A percentile compares a stretch with the other conserved stretches of the same genome.
Evolutionary conservation across 2,329 filamentous ascomycete genomes (phyloP).

Genomic region (Bipolaris sorokiniana): DNA sequence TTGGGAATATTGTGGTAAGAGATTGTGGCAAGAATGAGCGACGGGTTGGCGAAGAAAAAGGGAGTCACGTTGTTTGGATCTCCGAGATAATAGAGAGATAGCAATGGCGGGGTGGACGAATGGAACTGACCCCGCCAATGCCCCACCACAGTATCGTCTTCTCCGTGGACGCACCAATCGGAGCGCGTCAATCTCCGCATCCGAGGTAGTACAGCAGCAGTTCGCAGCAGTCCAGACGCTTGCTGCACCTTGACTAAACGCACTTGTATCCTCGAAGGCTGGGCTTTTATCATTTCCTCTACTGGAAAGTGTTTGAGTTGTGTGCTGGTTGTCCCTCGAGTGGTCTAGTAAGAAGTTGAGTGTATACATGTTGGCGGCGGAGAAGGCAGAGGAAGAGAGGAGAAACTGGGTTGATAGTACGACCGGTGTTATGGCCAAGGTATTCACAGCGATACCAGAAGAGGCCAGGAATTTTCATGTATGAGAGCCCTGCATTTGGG

Average conservation of each 20-base stretch:
- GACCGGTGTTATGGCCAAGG: background rate
- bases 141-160: slow-evolving; percentile 6
- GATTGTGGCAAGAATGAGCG: too few relatives aligned
- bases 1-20: background rate
- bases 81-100: background rate
- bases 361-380: background rate
- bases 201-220: background rate
- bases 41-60: background rate
- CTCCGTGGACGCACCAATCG: slow-evolving; percentile 13
- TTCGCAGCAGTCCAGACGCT: background rate
- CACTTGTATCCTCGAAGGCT: background rate
- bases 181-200: slow-evolving; percentile 14
- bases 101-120: background rate
- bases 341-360: slow-evolving; percentile 15
- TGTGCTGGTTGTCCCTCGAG: slow-evolving; percentile 5
- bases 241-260: background rate
- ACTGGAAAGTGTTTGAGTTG: background rate
- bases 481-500: background rate
- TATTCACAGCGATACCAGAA: background rate
- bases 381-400: background rate
- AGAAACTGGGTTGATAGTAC: background rate
- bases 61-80: background rate
- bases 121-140: slow-evolving; percentile 10
- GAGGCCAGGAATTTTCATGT: background rate
- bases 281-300: background rate